Evolutionary conservation across 2,329 filamentous ascomycete genomes (phyloP), one percentile per base, ranked within the genome.

Genomic region (Thelonectria olida): DNA sequence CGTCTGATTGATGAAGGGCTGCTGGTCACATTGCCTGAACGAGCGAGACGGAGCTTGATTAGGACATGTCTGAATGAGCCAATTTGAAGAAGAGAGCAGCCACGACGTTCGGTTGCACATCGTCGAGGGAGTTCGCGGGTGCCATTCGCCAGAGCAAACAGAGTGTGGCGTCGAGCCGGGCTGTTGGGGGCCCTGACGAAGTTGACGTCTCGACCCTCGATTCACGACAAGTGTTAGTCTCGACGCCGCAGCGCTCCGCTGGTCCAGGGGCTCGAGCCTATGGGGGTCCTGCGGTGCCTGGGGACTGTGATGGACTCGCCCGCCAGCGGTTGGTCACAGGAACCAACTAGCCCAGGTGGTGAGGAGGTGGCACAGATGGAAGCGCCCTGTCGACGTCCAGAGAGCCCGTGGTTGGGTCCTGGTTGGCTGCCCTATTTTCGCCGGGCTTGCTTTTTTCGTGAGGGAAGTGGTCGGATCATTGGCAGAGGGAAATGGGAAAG

Each of bases 281-380:
- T 60, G 51, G 57, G 44, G 51, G 28, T 12, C 15, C 47, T 19
- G 38, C 9, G 51, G 57, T 55, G 57, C 57, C 57, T 60, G 51
- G 50, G 20, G 17, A 39, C 13, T 39, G 44, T 44, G 45, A 44
- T 44, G 25, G 10, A 54, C 39, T 34, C 22, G 51, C 20, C 23
- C 23, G 19, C 22, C n/a, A n/a, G 45, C 7, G 45, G 45, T 15
- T 13, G 10, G 17, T 34, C n/a, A n/a, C 13, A 22, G 23, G 7
- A 31, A 31, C 27, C 27, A 31, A 31, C 27, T 49, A 8, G 48
- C n/a, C 17, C 22, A 54, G 39, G 39, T 39, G 44, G 51, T 54
- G 19, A 54, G 55, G 15, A 48, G 48, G 31, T 20, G 48, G 49
- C 55, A 58, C 55, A 53, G 50, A 28, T 44, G 36, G 19, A 13